phyloP scores from a whole-genome alignment of 768 basidiomycete genomes.

The Trametes meyenii region DNA sequence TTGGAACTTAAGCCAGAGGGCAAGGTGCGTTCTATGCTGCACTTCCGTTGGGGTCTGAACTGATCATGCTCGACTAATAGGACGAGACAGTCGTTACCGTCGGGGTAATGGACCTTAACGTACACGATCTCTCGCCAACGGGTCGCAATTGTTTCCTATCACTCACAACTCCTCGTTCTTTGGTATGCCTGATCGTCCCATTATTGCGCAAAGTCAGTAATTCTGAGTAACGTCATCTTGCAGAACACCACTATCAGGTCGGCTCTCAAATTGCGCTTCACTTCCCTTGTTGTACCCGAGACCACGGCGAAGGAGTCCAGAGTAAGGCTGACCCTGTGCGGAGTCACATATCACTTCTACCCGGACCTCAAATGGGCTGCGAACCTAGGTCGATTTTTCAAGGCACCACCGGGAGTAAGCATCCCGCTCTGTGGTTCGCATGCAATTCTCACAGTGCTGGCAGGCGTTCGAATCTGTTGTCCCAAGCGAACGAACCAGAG shows the following conservation, averaged over 20 bases:
- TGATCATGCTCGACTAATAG: conserved; percentile 38
- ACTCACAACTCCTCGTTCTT: conserved; percentile 55
- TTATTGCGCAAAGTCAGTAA: background rate
- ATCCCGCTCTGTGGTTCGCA: background rate
- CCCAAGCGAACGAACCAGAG: conserved; percentile 81
- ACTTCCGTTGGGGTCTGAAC: background rate
- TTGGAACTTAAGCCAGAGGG: conserved; percentile 73
- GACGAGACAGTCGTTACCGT: conserved; percentile 72
- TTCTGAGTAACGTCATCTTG: background rate
- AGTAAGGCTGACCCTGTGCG: conserved; percentile 62
- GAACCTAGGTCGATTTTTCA: conserved; percentile 66
- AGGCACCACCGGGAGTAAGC: conserved; percentile 88
- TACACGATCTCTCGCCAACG: conserved; percentile 50
- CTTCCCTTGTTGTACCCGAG: conserved; percentile 60
- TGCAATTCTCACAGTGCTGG: background rate
- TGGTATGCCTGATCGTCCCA: conserved; percentile 48
- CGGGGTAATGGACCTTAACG: conserved; percentile 59
- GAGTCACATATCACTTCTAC: conserved; percentile 62
- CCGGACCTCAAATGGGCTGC: conserved; percentile 64
- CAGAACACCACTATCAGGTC: conserved; percentile 44
- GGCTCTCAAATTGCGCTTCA: conserved; percentile 65
- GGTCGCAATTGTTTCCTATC: conserved; percentile 48
- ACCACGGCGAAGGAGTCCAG: conserved; percentile 78
- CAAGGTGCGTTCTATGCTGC: conserved; percentile 50
- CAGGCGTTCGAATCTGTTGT: conserved; percentile 92